Conservation (phyloP, 2,329 filamentous ascomycete genomes). For the Botrytis galanthina region DNA sequence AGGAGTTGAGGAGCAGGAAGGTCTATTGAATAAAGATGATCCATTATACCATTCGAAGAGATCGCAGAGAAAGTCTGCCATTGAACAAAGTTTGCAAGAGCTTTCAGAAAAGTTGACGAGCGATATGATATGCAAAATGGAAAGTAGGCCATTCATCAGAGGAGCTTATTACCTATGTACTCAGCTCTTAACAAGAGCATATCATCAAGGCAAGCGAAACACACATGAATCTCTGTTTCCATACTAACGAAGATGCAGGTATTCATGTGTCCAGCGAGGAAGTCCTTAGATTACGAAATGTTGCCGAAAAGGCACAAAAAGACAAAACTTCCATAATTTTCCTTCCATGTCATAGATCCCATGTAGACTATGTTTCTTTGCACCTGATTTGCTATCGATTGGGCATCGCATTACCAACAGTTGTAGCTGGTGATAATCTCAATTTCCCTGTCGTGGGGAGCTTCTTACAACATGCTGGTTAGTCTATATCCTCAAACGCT, state of each 20-base stretch:
- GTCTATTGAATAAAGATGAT: constrained; percentile 58
- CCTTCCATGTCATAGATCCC: constrained; percentile 87
- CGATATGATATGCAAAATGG: constrained; percentile 98
- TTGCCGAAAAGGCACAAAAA: constrained; percentile 77
- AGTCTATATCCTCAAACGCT: constrained; percentile 22
- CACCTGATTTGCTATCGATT: constrained; percentile 95
- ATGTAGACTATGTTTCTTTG: constrained; percentile 93
- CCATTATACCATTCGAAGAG: constrained; percentile 53
- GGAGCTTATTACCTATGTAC: constrained; percentile 87
- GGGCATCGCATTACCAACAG: constrained; percentile 82
- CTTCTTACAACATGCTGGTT: constrained; percentile 88
- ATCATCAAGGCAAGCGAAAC: constrained; percentile 70
- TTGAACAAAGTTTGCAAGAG: constrained; percentile 72
- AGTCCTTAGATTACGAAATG: constrained; percentile 74
- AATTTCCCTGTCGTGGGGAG: constrained; percentile 88
- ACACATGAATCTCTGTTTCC: background rate
- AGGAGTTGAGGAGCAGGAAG: constrained; percentile 72
- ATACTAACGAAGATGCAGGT: constrained; percentile 39
- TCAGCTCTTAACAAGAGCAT: constrained; percentile 85
- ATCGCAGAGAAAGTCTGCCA: constrained; percentile 56
- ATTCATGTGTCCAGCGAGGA: constrained; percentile 97
- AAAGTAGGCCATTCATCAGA: constrained; percentile 88
- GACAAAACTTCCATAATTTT: constrained; percentile 97
- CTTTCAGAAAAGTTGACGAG: constrained; percentile 86
- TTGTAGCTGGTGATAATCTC: constrained; percentile 93